Base-by-base conservation (phyloP, 225 moss, liverwort and hornwort genomes). In the Bryum argenteum region DNA sequence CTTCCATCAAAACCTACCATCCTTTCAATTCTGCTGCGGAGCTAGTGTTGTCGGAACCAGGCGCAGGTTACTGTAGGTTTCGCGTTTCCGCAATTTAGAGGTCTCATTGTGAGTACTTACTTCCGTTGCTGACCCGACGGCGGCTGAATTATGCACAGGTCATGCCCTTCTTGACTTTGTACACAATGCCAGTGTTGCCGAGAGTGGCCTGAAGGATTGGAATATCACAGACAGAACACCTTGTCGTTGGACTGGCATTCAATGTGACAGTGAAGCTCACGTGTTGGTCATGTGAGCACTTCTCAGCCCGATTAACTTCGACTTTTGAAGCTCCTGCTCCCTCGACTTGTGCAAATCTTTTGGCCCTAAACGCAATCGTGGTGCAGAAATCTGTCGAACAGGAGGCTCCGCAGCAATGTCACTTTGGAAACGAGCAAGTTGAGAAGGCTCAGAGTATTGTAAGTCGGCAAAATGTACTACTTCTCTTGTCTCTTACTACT, bases 231-330 rank as follows among this genome's bases (percentile, higher is more conserved):
- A 84, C 63, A 70, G 28, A 67, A 84, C 83, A 67, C 87, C 87
- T 63, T 87, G 87, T 80, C 61, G 50, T n/a, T 87, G 87, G 87
- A 79, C 76, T 58, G 87, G 87, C 62, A 79, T 87, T 40, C 67
- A 81, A 38, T 87, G 87, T 48, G 81, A 83, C 55, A 22, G 12
- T 41, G 67, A 81, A 39, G 66, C 57, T 58, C 78, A 68, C 23
- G 87, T 87, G 15, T 16, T 79, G 66, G 59, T 67, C 71, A 68
- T 87, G 87, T 87, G 66, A 78, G 87, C 18, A 45, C 58, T 75
- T 58, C 39, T 20, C 73, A 73, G 10, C 62, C n/a, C 11, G 51
- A 48, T 17, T 50, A 20, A 5, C 52, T 63, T 63, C 44, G 44
- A 71, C 21, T 22, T 37, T 38, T 21, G 59, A 65, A 63, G 18